Percentiles rank a stretch among this genome's conserved stretches.
Evolutionary conservation across 768 basidiomycete species (phyloP).

Genomic region (Pulveroboletus sp.): DNA sequence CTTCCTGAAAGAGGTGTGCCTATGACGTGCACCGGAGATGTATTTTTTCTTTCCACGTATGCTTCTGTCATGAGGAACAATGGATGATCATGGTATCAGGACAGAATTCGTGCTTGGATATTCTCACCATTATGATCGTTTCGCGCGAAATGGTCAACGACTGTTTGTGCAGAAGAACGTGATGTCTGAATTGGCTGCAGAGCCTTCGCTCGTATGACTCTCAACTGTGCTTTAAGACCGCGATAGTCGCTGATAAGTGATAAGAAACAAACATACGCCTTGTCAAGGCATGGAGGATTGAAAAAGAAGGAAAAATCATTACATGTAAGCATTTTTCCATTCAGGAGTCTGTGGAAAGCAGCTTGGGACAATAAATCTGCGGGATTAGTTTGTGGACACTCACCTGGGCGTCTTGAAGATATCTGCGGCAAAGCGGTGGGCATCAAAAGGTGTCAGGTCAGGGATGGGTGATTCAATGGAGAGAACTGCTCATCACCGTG

Average conservation of each 20-base stretch:
- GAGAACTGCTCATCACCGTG: conserved; percentile 37
- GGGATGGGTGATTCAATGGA: not conserved
- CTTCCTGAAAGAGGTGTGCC: not conserved
- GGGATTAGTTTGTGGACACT: not conserved
- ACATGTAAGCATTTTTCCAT: conserved; percentile 40
- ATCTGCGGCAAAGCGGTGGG: conserved; percentile 36
- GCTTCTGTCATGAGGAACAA: conserved; percentile 4
- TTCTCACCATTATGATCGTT: conserved; percentile 10
- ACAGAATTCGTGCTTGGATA: not conserved
- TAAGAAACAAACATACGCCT: not conserved
- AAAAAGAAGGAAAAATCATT: not conserved
- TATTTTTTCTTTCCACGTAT: not conserved
- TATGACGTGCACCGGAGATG: not conserved
- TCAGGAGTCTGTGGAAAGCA: conserved; percentile 54
- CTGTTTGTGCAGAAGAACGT: conserved; percentile 8
- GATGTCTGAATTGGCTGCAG: conserved; percentile 21
- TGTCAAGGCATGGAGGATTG: not conserved
- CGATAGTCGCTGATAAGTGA: conserved; percentile 56
- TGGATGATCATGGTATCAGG: not conserved
- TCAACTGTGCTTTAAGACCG: conserved; percentile 63
- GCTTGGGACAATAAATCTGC: not conserved
- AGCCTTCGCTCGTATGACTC: conserved; percentile 41
- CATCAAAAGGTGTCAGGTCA: not conserved
- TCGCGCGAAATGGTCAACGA: not conserved
- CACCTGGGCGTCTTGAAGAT: conserved; percentile 69